phyloP scores from a whole-genome alignment of 2,329 filamentous ascomycete genomes.

The Phoma herbarum region DNA sequence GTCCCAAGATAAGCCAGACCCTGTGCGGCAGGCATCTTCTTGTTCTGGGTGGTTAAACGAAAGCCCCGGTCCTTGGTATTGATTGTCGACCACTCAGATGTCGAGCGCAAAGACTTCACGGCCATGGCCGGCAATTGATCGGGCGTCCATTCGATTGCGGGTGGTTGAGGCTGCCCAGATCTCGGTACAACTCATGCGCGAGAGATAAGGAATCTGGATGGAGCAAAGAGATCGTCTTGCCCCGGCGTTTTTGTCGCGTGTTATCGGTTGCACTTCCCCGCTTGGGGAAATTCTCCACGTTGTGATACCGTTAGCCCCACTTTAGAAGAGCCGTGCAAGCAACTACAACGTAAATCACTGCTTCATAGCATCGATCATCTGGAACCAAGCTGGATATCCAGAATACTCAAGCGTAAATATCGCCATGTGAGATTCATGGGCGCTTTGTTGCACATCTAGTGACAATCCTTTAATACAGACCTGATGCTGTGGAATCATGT shows the following conservation, averaged over 20 bases:
- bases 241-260: slow-evolving; percentile 2
- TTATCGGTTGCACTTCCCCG: slow-evolving; percentile 16
- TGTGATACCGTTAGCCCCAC: not conserved
- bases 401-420: no score
- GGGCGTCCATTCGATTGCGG: not conserved
- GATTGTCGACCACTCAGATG: slow-evolving; percentile 11
- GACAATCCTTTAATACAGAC: no score
- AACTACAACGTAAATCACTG: no score
- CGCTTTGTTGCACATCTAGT: no score
- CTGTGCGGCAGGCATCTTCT: slow-evolving; percentile 5
- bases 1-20: slow-evolving; percentile 23
- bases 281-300: slow-evolving; percentile 18
- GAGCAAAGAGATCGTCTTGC: slow-evolving; percentile 2
- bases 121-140: slow-evolving; percentile 7
- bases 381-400: no score
- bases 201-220: slow-evolving; percentile 17
- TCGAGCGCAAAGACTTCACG: slow-evolving; percentile 8
- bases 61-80: slow-evolving; percentile 4
- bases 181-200: not conserved
- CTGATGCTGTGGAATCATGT: no score
- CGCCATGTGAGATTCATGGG: no score
- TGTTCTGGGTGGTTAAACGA: slow-evolving; percentile 2
- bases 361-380: no score
- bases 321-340: not conserved
- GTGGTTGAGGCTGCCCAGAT: not conserved